phyloP scores from a whole-genome alignment of 768 basidiomycete species.

The Peribolospora baueri region DNA sequence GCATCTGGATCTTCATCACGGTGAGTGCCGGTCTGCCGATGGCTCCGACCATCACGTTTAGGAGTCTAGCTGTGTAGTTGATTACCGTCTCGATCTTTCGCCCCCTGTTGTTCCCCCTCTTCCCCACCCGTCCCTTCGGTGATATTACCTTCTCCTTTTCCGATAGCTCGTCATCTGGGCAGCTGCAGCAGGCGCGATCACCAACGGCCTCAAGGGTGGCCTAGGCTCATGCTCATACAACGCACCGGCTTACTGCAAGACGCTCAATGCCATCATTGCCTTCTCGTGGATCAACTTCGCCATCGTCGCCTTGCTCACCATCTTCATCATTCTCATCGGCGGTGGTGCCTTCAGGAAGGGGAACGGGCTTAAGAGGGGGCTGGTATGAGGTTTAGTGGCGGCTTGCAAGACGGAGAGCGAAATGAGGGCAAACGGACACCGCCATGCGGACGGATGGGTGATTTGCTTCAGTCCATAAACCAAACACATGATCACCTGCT shows the following conservation, averaged over 20 bases:
- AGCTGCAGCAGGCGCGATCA: slow-evolving; percentile 8
- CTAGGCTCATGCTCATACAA: slow-evolving; percentile 2
- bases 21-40: too few relatives aligned
- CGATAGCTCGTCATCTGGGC: slow-evolving; percentile 1
- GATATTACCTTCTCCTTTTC: background rate
- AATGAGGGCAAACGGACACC: too few relatives aligned
- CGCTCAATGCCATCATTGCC: slow-evolving; percentile 10
- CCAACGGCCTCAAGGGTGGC: slow-evolving; percentile 3
- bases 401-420: background rate
- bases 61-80: slow-evolving; percentile 13
- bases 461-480: too few relatives aligned
- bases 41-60: too few relatives aligned
- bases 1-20: slow-evolving; percentile 9
- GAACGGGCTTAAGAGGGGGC: slow-evolving; percentile 8
- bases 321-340: slow-evolving; percentile 4
- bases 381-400: slow-evolving; percentile 2
- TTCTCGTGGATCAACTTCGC: slow-evolving; percentile 12
- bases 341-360: slow-evolving; percentile 4
- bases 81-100: background rate
- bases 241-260: slow-evolving; percentile 7
- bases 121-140: background rate
- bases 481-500: too few relatives aligned
- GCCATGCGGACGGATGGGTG: too few relatives aligned
- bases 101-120: background rate
- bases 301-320: slow-evolving; percentile 6